phyloP scores from a whole-genome alignment of 164 flowering plant species.

The Buxus sempervirens region DNA sequence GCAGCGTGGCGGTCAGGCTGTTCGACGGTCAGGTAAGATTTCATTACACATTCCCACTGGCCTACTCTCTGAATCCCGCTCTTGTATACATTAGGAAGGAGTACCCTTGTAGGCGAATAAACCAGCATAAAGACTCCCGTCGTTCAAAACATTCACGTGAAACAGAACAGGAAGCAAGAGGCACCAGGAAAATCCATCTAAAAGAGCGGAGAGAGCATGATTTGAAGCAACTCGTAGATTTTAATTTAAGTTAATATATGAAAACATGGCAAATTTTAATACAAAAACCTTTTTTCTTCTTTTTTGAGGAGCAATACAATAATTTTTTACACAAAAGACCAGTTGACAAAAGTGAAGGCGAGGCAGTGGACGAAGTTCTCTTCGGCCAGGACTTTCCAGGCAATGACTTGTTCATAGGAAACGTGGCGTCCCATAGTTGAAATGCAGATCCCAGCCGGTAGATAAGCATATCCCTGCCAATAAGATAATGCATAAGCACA shows the following conservation, averaged over 20 bases:
- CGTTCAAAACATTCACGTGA: too few relatives aligned
- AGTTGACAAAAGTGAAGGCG: constrained; percentile 79
- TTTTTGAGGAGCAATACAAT: constrained; percentile 3
- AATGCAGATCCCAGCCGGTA: constrained; percentile 82
- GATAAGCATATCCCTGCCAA: constrained; percentile 67
- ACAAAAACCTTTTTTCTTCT: constrained; percentile 14
- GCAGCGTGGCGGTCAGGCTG: too few relatives aligned
- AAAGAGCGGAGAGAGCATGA: too few relatives aligned
- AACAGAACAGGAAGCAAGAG: too few relatives aligned
- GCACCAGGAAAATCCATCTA: too few relatives aligned
- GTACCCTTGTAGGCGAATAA: too few relatives aligned
- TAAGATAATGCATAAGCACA: background rate
- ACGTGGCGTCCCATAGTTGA: constrained; percentile 88
- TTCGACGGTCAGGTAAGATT: too few relatives aligned
- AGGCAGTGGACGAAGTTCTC: constrained; percentile 71
- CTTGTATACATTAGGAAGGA: too few relatives aligned
- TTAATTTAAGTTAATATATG: constrained; percentile 7
- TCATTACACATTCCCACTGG: too few relatives aligned
- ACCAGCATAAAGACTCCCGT: too few relatives aligned
- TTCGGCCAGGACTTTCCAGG: constrained; percentile 86
- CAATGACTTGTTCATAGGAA: constrained; percentile 74
- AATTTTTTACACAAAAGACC: constrained; percentile 71
- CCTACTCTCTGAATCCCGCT: too few relatives aligned
- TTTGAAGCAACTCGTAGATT: too few relatives aligned
- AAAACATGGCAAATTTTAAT: constrained; percentile 1